phyloP scores from a whole-genome alignment of 2,329 filamentous ascomycete genomes.

The Alternaria gansuensis region DNA sequence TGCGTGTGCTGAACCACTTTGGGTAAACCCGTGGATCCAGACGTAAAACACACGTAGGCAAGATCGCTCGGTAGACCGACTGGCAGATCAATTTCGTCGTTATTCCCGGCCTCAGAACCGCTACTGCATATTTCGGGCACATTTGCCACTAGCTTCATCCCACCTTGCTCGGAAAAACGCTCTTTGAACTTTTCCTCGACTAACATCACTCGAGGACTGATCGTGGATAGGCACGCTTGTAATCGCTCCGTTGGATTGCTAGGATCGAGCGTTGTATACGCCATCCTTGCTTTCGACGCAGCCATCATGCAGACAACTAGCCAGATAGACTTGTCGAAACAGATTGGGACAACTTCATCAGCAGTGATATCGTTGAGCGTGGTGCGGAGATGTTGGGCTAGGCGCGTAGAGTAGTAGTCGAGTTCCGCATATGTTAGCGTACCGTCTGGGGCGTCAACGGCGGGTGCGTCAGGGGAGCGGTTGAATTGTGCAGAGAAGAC shows the following conservation, averaged over 20 bases:
- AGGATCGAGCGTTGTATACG: conserved; percentile 10
- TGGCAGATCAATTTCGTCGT: neutral
- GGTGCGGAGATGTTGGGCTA: conserved; percentile 7
- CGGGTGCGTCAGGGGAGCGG: conserved; percentile 3
- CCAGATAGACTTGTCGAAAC: conserved; percentile 16
- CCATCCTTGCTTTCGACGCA: conserved; percentile 13
- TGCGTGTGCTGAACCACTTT: conserved; percentile 53
- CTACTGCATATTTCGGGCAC: conserved; percentile 4
- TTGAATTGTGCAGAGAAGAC: conserved; percentile 7
- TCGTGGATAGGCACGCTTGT: conserved; percentile 5
- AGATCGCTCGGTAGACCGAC: conserved; percentile 12
- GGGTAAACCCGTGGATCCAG: conserved; percentile 56
- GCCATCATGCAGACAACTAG: conserved; percentile 14
- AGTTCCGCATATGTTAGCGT: conserved; percentile 11
- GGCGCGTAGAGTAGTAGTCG: conserved; percentile 8
- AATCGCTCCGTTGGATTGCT: conserved; percentile 11
- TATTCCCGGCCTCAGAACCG: neutral
- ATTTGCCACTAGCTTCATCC: neutral
- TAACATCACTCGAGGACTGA: conserved; percentile 7
- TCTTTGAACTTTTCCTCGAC: conserved; percentile 3
- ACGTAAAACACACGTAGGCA: conserved; percentile 58
- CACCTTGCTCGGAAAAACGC: neutral
- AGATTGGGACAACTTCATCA: conserved; percentile 10
- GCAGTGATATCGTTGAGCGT: conserved; percentile 2
- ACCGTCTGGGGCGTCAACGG: conserved; percentile 11